Conservation (phyloP, 73 alveolate genomes). For the Paraurostyla sp. region DNA sequence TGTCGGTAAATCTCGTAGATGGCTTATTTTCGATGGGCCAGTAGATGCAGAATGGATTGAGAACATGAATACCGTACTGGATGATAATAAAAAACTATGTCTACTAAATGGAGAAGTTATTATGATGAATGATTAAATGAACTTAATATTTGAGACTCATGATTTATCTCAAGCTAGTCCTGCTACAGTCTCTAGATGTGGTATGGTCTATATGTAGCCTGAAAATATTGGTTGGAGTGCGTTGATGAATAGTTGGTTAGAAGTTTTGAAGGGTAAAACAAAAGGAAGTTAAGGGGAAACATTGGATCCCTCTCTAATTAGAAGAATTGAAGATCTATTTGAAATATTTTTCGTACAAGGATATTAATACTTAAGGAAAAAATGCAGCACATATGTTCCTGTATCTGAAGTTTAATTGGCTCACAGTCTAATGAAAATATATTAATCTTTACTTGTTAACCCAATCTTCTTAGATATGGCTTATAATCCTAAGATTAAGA, state of each 20-base stretch:
- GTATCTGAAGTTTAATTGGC: conserved; percentile 39
- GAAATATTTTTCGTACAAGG: conserved; percentile 43
- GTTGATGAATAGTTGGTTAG: conserved; percentile 78
- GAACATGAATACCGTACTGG: conserved; percentile 96
- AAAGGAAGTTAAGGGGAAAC: conserved; percentile 48
- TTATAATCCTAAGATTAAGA: conserved; percentile 62
- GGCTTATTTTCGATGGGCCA: conserved; percentile 98
- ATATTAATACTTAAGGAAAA: conserved; percentile 10
- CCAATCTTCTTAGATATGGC: conserved; percentile 67
- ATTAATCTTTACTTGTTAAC: conserved; percentile 29
- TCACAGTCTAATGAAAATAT: conserved; percentile 47
- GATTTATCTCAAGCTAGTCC: conserved; percentile 97
- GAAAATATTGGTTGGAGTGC: conserved; percentile 90
- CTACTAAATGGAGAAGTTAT: conserved; percentile 95
- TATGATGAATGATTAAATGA: conserved; percentile 94
- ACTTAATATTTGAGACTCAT: conserved; percentile 94
- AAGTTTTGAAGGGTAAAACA: neutral
- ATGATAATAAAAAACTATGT: conserved; percentile 97
- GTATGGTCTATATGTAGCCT: conserved; percentile 98
- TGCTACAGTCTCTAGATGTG: conserved; percentile 99
- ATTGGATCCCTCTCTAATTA: conserved; percentile 42
- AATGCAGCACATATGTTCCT: conserved; percentile 19
- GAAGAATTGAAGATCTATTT: conserved; percentile 58
- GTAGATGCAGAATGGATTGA: conserved; percentile 99
- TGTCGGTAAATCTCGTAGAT: conserved; percentile 86